These are phyloP conservation scores for Omphalotus olearius DNA, from an alignment of 1,284 basidiomycete genomes.

Conservation along the genomic window DNA sequence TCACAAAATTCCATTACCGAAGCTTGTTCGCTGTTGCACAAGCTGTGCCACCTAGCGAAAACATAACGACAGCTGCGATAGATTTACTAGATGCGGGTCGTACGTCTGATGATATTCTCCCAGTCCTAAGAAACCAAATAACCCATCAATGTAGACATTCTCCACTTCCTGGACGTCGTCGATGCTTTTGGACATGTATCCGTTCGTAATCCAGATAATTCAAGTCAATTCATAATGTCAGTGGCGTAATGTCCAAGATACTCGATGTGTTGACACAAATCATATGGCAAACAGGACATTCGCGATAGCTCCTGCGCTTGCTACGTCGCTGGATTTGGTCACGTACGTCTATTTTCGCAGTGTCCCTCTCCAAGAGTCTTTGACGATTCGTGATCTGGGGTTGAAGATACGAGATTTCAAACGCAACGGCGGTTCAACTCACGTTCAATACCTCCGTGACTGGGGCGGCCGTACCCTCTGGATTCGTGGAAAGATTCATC, in stretches of 20 bases:
- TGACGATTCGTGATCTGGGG: not conserved
- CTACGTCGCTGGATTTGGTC: conserved; percentile 19
- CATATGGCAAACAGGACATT: too few species aligned
- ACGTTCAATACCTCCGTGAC: conserved; percentile 14
- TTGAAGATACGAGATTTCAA: conserved; percentile 19
- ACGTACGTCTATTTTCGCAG: not conserved
- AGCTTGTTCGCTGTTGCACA: not conserved
- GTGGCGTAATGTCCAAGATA: not conserved
- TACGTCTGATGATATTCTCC: not conserved
- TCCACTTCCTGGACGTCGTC: conserved; percentile 20
- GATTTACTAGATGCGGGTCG: conserved; percentile 19
- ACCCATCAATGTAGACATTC: conserved; percentile 14
- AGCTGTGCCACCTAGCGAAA: conserved; percentile 5
- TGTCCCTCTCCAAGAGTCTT: too few species aligned
- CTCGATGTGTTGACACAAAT: too few species aligned
- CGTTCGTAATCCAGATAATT: conserved; percentile 20
- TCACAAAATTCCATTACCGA: too few species aligned
- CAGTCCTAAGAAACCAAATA: not conserved
- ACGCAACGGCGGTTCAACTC: conserved; percentile 17
- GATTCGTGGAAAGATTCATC: conserved; percentile 20
- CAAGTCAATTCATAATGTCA: conserved; percentile 21
- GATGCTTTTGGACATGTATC: conserved; percentile 22
- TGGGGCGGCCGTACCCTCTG: conserved; percentile 11
- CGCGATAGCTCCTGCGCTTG: conserved; percentile 19
- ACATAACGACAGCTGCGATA: conserved; percentile 13